Evolutionary conservation across 345 rosid species (phyloP).

Genomic region (Eucalyptus paniculata): DNA sequence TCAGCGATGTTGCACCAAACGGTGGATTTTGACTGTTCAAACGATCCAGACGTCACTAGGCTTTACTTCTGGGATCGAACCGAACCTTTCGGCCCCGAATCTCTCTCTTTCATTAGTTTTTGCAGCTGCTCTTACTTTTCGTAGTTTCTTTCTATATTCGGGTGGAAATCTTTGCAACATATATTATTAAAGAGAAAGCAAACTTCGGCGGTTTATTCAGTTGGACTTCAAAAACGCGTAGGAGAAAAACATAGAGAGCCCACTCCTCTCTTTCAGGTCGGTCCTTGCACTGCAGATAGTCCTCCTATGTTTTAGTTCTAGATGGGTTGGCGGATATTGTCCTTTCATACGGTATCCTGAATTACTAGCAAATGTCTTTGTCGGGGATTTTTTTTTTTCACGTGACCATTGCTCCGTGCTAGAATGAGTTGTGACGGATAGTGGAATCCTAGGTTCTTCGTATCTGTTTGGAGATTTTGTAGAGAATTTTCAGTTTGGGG

Average conservation of each 20-base stretch:
- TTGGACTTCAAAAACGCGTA: background rate
- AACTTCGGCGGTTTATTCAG: background rate
- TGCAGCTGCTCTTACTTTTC: background rate
- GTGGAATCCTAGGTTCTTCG: background rate
- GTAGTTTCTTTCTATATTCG: background rate
- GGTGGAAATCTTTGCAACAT: background rate
- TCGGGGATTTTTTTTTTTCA: too few relatives aligned
- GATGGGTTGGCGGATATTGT: background rate
- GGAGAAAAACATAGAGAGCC: background rate
- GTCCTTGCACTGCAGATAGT: background rate
- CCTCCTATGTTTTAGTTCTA: background rate
- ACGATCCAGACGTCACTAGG: background rate
- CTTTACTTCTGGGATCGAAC: background rate
- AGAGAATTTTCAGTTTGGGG: background rate
- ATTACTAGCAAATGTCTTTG: background rate
- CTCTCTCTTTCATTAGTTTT: background rate
- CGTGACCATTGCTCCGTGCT: background rate
- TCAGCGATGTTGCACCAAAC: background rate
- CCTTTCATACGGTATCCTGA: fast-evolving
- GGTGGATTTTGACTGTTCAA: background rate
- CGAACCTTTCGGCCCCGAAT: background rate
- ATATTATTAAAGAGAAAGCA: background rate
- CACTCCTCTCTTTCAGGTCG: background rate
- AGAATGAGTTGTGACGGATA: background rate
- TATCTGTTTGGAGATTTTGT: background rate